Conservation (phyloP, 768 basidiomycete genomes). For the Amanita subjunquillea region DNA sequence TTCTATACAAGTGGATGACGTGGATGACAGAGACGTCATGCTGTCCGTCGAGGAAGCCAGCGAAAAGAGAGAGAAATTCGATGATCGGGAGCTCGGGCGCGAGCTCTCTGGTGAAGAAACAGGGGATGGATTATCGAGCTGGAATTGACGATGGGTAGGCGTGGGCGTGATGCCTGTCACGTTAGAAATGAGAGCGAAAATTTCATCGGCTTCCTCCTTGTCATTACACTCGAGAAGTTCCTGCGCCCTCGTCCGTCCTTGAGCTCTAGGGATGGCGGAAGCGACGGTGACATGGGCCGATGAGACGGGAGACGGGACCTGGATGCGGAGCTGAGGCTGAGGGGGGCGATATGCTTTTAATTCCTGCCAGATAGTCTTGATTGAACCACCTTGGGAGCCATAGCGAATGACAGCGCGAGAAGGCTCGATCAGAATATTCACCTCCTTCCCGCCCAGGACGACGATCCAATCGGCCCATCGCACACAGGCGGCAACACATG, state of each 20-base stretch:
- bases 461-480: conserved; percentile 27
- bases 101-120: conserved; percentile 17
- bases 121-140: conserved; percentile 3
- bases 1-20: conserved; percentile 12
- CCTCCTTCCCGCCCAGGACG: conserved; percentile 21
- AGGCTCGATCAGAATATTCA: conserved; percentile 23
- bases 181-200: conserved; percentile 25
- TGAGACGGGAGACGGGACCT: conserved; percentile 8
- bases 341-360: conserved; percentile 2
- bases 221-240: conserved; percentile 21
- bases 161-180: conserved; percentile 21
- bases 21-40: conserved; percentile 22
- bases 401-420: conserved; percentile 18
- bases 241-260: conserved; percentile 22
- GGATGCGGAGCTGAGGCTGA: conserved; percentile 10
- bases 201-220: conserved; percentile 22
- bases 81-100: conserved; percentile 31
- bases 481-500: conserved; percentile 22
- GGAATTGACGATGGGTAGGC: conserved; percentile 21
- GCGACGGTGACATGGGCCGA: conserved; percentile 11
- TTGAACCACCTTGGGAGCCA: conserved; percentile 15
- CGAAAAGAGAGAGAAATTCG: conserved; percentile 20
- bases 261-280: conserved; percentile 13
- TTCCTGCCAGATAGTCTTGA: conserved; percentile 19
- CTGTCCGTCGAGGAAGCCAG: conserved; percentile 17